Percentiles rank a stretch among this genome's conserved stretches.
phyloP scores from a whole-genome alignment of 768 basidiomycete genomes.

The Strobilomyces dryophilus region DNA sequence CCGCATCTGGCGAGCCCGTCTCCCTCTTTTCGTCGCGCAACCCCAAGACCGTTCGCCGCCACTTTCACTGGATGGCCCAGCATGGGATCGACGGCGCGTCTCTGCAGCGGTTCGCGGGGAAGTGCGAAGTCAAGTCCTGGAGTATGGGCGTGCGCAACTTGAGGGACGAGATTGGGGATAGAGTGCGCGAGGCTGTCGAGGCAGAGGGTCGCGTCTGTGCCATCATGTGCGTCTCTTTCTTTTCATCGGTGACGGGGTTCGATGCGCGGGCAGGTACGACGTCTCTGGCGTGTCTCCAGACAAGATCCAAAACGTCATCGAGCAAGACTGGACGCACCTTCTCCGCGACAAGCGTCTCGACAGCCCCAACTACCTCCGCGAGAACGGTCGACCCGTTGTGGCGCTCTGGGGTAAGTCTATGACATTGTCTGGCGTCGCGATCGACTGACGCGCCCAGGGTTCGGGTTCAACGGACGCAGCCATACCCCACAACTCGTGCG shows the following conservation, averaged over 20 bases:
- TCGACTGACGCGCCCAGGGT: constrained; percentile 63
- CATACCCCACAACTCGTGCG: constrained; percentile 40
- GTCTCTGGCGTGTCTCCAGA: constrained; percentile 72
- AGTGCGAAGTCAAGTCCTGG: constrained; percentile 53
- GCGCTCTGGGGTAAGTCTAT: constrained; percentile 58
- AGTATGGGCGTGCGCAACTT: constrained; percentile 56
- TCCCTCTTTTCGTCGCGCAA: constrained; percentile 50
- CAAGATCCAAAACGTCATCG: constrained; percentile 57
- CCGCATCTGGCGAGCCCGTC: constrained; percentile 52
- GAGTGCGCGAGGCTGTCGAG: constrained; percentile 74
- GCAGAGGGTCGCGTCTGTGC: constrained; percentile 77
- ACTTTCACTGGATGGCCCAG: constrained; percentile 38
- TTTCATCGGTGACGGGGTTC: background rate
- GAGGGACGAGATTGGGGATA: constrained; percentile 70
- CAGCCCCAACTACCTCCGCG: too few relatives aligned
- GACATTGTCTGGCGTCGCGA: background rate
- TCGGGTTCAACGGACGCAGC: constrained; percentile 36
- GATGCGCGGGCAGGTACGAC: constrained; percentile 60
- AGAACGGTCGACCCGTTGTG: constrained; percentile 64
- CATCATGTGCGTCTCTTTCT: constrained; percentile 58
- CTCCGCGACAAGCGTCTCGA: constrained; percentile 56
- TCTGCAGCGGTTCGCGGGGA: constrained; percentile 21
- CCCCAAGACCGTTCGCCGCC: constrained; percentile 60
- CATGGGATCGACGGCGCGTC: constrained; percentile 85
- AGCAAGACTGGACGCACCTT: constrained; percentile 74